A percentile compares a stretch with the other conserved stretches of the same genome.
Evolutionary conservation across 768 basidiomycete species (phyloP).

Genomic region (Mycena latifolia): DNA sequence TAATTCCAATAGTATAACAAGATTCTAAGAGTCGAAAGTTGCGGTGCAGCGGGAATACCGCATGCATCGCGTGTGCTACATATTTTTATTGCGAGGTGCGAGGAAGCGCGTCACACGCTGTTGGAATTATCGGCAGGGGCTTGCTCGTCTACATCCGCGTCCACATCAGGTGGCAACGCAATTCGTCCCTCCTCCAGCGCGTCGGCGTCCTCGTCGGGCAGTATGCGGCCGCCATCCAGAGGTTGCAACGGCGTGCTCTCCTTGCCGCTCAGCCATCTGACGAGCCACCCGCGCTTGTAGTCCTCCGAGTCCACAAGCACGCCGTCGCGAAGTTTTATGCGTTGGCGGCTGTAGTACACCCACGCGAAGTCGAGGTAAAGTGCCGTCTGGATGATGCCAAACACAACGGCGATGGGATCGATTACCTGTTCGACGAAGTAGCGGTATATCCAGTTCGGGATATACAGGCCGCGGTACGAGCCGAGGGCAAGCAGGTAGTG

Average conservation of each 20-base stretch:
- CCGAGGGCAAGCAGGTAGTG: conserved; percentile 87
- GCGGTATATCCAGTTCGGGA: conserved; percentile 88
- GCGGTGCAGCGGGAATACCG: too few species aligned
- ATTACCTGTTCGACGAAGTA: conserved; percentile 58
- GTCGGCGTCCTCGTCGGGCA: not conserved
- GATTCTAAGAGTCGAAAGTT: too few species aligned
- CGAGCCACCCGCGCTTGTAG: conserved; percentile 18
- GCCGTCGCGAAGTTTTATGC: conserved; percentile 20
- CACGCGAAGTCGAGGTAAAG: conserved; percentile 87
- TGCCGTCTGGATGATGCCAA: conserved; percentile 83
- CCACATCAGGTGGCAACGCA: conserved; percentile 17
- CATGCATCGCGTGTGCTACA: too few species aligned
- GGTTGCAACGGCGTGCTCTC: not conserved
- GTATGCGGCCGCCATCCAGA: too few species aligned
- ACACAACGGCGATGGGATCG: conserved; percentile 82
- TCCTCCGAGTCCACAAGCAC: conserved; percentile 26
- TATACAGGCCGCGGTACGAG: conserved; percentile 80
- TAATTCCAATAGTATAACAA: too few species aligned
- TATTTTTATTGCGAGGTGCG: too few species aligned
- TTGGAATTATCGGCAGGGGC: not conserved
- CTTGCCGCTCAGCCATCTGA: conserved; percentile 17
- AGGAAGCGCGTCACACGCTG: too few species aligned
- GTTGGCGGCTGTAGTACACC: conserved; percentile 61
- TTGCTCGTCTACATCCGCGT: not conserved
- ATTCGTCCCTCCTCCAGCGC: conserved; percentile 14